These are phyloP conservation scores for Nitzschia palea DNA, from an alignment of 108 stramenopile species.

Conservation along the genomic window DNA sequence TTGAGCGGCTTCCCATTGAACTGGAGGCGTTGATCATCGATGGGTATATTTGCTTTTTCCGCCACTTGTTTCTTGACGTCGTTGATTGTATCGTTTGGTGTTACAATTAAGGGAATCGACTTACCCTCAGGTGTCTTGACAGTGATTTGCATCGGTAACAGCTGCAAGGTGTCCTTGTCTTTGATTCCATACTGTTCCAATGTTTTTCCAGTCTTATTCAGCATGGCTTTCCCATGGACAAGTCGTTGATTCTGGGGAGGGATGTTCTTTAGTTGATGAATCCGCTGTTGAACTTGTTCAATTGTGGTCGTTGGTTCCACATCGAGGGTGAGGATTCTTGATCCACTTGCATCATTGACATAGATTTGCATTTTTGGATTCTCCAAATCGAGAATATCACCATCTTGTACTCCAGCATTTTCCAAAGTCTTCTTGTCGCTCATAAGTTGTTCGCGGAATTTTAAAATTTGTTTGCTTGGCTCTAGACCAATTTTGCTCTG, in stretches of 20 bases:
- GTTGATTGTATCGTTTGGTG: conserved; percentile 13
- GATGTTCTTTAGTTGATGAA: conserved; percentile 13
- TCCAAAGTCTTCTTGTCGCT: conserved; percentile 16
- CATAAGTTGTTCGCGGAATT: conserved; percentile 12
- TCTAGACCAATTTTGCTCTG: not conserved
- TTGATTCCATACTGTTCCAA: conserved; percentile 7
- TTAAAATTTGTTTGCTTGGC: conserved; percentile 7
- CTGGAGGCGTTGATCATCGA: conserved; percentile 11
- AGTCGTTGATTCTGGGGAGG: conserved; percentile 18
- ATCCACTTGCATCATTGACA: conserved; percentile 6
- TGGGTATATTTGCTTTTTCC: conserved; percentile 24
- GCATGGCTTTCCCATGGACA: not conserved
- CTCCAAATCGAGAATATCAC: conserved; percentile 17
- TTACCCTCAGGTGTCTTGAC: conserved; percentile 15
- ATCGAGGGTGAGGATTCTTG: conserved; percentile 1
- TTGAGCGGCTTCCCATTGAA: conserved; percentile 25
- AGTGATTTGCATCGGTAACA: conserved; percentile 1
- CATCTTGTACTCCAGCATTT: conserved; percentile 12
- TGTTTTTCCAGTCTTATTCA: conserved; percentile 12
- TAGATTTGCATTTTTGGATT: conserved; percentile 22
- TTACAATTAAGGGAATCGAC: not conserved
- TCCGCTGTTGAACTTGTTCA: conserved; percentile 15
- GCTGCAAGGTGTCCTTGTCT: not conserved
- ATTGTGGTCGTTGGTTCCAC: conserved; percentile 16
- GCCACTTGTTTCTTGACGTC: conserved; percentile 21